Percentiles rank a stretch among this genome's conserved stretches.
Conservation (phyloP, 2,329 filamentous ascomycete species). For the Aspergillus niger region DNA sequence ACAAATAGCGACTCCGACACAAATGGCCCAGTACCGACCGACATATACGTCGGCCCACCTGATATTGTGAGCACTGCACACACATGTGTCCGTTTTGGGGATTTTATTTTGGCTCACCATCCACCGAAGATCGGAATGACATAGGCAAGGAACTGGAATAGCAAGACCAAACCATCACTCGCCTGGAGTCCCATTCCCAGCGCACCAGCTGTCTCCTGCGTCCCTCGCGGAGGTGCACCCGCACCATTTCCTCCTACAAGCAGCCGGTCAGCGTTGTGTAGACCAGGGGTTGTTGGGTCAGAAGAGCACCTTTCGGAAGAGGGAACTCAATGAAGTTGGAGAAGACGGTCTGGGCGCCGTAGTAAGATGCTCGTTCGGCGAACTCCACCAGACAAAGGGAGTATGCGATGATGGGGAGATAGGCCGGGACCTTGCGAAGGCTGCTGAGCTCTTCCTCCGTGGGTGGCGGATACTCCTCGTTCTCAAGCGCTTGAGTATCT, state of each 20-base stretch:
- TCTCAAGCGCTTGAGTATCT: not conserved
- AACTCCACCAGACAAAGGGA: conserved; percentile 62
- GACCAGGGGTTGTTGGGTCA: conserved; percentile 31
- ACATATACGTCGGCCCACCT: conserved; percentile 30
- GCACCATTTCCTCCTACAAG: conserved; percentile 40
- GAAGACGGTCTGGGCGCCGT: conserved; percentile 58
- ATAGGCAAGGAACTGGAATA: conserved; percentile 56
- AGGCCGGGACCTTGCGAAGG: conserved; percentile 54
- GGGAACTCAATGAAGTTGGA: conserved; percentile 65
- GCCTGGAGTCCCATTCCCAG: conserved; percentile 60
- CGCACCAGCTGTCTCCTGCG: conserved; percentile 57
- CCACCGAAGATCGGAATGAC: conserved; percentile 54
- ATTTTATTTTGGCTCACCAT: conserved; percentile 14
- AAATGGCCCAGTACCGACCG: conserved; percentile 38
- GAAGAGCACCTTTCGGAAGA: conserved; percentile 52
- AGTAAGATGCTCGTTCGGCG: conserved; percentile 63
- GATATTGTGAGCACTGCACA: not conserved
- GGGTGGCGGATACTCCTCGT: conserved; percentile 38
- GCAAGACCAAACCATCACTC: conserved; percentile 57
- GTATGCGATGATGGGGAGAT: conserved; percentile 57
- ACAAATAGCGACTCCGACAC: conserved; percentile 42
- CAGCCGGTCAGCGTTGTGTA: not conserved
- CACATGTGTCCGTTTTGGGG: not conserved
- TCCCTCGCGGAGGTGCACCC: conserved; percentile 38
- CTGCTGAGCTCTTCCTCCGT: conserved; percentile 51